Conservation (phyloP, 108 stramenopile species). For the Skeletonema tropicum region DNA sequence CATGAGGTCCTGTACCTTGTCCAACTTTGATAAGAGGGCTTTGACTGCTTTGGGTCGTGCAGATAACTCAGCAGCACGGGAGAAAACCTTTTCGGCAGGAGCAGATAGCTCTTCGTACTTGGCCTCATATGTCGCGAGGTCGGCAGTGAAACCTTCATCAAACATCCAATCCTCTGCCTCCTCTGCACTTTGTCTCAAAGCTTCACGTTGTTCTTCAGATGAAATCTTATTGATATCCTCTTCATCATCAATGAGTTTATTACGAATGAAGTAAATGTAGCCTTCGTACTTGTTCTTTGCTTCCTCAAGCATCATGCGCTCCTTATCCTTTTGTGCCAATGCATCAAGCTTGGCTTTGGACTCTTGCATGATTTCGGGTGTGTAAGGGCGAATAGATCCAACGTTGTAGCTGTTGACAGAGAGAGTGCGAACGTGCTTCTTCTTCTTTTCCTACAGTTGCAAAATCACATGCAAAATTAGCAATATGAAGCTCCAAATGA, state of each 20-base stretch:
- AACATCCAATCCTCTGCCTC: conserved; percentile 97
- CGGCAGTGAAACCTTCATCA: conserved; percentile 92
- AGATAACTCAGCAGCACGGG: conserved; percentile 78
- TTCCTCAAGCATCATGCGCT: conserved; percentile 85
- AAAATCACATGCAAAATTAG: conserved; percentile 4
- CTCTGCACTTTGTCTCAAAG: conserved; percentile 67
- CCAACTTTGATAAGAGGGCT: conserved; percentile 63
- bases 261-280: conserved; percentile 90
- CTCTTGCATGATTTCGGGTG: conserved; percentile 71
- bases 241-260: conserved; percentile 82
- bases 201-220: conserved; percentile 94
- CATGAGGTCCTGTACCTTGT: conserved; percentile 71
- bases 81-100: conserved; percentile 84
- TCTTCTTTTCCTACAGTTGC: conserved; percentile 78
- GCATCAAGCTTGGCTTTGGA: conserved; percentile 82
- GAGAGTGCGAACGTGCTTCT: conserved; percentile 63
- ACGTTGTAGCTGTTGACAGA: conserved; percentile 63
- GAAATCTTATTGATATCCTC: conserved; percentile 83
- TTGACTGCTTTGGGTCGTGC: conserved; percentile 84
- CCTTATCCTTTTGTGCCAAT: conserved; percentile 84
- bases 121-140: conserved; percentile 76
- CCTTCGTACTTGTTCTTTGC: conserved; percentile 95
- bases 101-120: conserved; percentile 84
- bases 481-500: conserved; percentile 3
- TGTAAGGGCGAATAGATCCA: conserved; percentile 69